Conservation (phyloP, 2,329 filamentous ascomycete genomes). For the Dothistroma pini region DNA sequence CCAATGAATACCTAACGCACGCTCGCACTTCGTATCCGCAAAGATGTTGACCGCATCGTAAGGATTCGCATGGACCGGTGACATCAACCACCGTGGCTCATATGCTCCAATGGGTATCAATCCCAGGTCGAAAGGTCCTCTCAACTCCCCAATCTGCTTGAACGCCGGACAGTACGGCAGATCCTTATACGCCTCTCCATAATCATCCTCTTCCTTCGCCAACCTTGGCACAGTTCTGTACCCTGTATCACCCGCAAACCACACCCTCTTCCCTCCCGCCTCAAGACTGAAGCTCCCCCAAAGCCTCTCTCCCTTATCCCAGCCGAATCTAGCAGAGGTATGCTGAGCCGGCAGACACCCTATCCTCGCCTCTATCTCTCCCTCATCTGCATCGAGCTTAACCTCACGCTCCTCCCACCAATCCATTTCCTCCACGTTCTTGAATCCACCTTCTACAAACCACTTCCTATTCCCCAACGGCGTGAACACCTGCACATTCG, state of each 20-base stretch:
- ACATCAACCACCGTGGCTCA: conserved; percentile 68
- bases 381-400: conserved; percentile 47
- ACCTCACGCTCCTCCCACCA: conserved; percentile 89
- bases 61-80: conserved; percentile 79
- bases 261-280: conserved; percentile 73
- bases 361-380: conserved; percentile 65
- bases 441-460: conserved; percentile 68
- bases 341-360: conserved; percentile 84
- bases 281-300: conserved; percentile 85
- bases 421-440: conserved; percentile 82
- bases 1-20: conserved; percentile 88
- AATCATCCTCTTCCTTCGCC: conserved; percentile 64
- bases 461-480: conserved; percentile 77
- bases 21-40: conserved; percentile 70
- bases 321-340: conserved; percentile 62
- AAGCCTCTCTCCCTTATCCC: conserved; percentile 71
- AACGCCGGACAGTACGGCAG: conserved; percentile 79
- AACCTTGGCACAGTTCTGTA: conserved; percentile 73
- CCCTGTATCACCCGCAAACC: conserved; percentile 83
- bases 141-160: conserved; percentile 70
- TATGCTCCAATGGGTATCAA: conserved; percentile 94
- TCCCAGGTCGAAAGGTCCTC: conserved; percentile 86
- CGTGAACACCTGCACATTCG: conserved; percentile 81
- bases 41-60: conserved; percentile 89
- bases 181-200: conserved; percentile 58